Conservation (phyloP, 2,329 filamentous ascomycete species). For the Trichophyton mentagrophytes region DNA sequence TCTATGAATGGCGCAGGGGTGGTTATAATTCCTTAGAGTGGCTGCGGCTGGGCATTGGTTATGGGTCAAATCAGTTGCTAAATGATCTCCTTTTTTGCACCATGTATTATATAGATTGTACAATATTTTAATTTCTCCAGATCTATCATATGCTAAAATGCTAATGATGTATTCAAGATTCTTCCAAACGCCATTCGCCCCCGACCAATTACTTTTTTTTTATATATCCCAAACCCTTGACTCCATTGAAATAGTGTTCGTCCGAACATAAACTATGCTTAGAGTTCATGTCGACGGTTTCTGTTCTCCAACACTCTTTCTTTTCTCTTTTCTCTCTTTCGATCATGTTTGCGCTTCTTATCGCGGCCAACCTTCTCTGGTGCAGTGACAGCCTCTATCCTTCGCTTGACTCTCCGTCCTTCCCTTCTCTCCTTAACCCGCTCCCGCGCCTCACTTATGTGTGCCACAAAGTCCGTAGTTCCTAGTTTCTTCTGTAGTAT, state of each 20-base stretch:
- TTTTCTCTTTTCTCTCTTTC: constrained; percentile 72
- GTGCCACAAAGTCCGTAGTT: constrained; percentile 61
- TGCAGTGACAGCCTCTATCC: constrained; percentile 71
- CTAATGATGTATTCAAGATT: not conserved
- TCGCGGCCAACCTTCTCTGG: constrained; percentile 66
- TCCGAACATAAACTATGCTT: constrained; percentile 14
- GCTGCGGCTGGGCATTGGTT: not conserved
- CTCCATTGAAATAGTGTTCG: not conserved
- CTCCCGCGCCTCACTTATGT: constrained; percentile 59
- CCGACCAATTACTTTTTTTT: not conserved
- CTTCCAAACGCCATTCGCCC: not conserved
- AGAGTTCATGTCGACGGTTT: constrained; percentile 59
- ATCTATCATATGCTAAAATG: not conserved
- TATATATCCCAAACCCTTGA: not conserved
- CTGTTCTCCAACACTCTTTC: constrained; percentile 62
- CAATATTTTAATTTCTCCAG: not conserved
- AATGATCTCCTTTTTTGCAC: not conserved
- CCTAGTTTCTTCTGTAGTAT: constrained; percentile 75
- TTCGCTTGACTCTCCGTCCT: constrained; percentile 67
- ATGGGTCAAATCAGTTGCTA: not conserved
- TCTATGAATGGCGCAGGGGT: not conserved
- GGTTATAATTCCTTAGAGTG: not conserved
- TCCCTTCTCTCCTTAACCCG: constrained; percentile 59
- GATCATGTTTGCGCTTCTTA: constrained; percentile 73
- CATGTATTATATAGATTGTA: constrained; percentile 2